These are phyloP conservation scores for Fonsecaea multimorphosa DNA, from an alignment of 2,329 filamentous ascomycete genomes.

Conservation along the genomic window DNA sequence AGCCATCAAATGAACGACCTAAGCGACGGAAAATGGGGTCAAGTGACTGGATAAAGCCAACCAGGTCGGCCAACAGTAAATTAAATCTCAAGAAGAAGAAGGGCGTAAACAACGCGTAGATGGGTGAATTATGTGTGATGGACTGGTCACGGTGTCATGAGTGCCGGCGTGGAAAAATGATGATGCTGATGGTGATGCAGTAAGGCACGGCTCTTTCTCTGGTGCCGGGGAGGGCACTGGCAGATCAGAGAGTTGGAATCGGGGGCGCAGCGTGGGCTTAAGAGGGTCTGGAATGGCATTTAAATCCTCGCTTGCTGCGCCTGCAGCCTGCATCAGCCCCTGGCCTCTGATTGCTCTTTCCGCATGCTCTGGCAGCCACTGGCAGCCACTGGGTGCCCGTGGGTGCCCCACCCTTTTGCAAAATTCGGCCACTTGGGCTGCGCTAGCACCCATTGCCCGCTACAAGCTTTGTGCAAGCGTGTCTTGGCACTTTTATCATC, in stretches of 20 bases:
- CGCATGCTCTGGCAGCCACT: background rate
- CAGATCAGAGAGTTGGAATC: constrained; percentile 29
- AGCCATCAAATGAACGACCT: constrained; percentile 30
- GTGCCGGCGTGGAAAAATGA: background rate
- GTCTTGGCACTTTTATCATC: constrained; percentile 12
- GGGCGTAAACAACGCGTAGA: background rate
- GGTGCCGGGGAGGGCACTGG: constrained; percentile 12
- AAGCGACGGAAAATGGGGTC: background rate
- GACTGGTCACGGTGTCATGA: background rate
- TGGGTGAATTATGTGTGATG: background rate
- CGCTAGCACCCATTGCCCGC: constrained; percentile 20
- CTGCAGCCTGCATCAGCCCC: constrained; percentile 27
- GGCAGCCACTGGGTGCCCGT: too few species aligned
- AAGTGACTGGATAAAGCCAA: background rate
- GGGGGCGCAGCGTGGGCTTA: constrained; percentile 34
- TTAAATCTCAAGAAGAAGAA: background rate
- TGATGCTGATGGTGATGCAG: background rate
- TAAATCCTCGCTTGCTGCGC: constrained; percentile 38
- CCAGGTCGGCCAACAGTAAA: background rate
- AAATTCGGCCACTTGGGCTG: constrained; percentile 10
- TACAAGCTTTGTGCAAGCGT: constrained; percentile 28
- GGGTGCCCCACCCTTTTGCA: constrained; percentile 13
- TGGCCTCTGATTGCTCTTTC: constrained; percentile 34
- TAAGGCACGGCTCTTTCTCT: constrained; percentile 10
- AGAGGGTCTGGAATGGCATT: constrained; percentile 34